Conservation (phyloP, 2,329 filamentous ascomycete genomes). For the Penicillium sp. region DNA sequence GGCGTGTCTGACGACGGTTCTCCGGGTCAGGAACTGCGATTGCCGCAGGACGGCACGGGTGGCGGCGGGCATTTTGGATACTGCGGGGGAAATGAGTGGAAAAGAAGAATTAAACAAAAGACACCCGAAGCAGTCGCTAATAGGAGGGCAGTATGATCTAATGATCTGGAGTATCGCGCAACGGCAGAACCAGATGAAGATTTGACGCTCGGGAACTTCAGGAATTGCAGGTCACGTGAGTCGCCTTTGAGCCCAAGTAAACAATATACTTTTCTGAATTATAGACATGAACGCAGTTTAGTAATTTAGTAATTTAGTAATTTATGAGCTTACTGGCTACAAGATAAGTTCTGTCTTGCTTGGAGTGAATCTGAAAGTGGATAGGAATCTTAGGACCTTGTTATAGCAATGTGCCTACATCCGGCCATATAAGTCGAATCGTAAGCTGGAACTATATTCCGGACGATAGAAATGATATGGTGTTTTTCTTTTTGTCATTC, state of each 20-base stretch:
- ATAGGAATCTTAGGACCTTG: neutral
- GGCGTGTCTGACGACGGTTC: constrained; percentile 40
- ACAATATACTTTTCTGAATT: neutral
- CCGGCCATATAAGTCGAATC: neutral
- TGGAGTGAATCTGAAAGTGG: neutral
- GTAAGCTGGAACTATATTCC: neutral
- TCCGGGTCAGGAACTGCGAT: constrained; percentile 41
- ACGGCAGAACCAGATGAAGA: constrained; percentile 32
- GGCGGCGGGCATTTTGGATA: constrained; percentile 38
- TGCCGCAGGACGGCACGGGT: constrained; percentile 41
- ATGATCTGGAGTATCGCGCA: constrained; percentile 34
- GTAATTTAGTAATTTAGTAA: neutral
- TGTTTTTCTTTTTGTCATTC: neutral
- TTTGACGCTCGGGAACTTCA: constrained; percentile 37
- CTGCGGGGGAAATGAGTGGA: constrained; percentile 21
- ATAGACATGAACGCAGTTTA: neutral
- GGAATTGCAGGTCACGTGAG: constrained; percentile 28
- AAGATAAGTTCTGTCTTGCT: neutral
- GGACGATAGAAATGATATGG: neutral
- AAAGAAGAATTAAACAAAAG: constrained; percentile 22
- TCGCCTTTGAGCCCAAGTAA: neutral
- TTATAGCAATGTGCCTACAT: neutral
- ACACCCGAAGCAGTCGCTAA: constrained; percentile 24
- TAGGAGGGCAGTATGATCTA: constrained; percentile 30
- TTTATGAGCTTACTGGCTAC: neutral